Percentiles rank a stretch among this genome's conserved stretches.
phyloP scores from a whole-genome alignment of 2,329 filamentous ascomycete species.

The Sporothrix curviconia region DNA sequence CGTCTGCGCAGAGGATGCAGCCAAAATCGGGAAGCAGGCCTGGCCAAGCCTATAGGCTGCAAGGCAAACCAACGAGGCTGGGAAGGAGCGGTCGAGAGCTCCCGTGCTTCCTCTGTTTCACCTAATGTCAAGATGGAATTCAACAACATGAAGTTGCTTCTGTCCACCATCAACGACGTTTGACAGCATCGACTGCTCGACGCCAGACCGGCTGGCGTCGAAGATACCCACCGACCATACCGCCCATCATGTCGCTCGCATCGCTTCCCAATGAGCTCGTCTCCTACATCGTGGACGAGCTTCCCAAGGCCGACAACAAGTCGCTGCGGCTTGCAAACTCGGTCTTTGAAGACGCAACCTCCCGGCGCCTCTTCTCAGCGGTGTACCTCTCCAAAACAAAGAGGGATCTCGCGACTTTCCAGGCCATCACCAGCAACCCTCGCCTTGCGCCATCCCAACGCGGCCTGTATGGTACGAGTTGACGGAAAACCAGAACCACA shows the following conservation, averaged over 20 bases:
- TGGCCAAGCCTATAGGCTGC: no score
- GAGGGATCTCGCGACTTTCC: neutral
- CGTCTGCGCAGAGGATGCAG: no score
- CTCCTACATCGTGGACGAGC: neutral
- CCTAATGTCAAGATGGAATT: no score
- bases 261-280: neutral
- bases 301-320: neutral
- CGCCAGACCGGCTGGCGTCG: neutral
- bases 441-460: neutral
- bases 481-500: neutral
- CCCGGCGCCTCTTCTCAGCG: neutral
- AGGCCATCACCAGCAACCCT: neutral
- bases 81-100: no score
- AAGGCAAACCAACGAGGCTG: no score
- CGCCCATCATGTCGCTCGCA: neutral
- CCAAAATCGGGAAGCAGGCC: no score
- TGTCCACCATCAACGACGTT: no score
- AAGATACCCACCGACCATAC: no score
- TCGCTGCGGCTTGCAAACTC: neutral
- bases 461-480: constrained; percentile 11
- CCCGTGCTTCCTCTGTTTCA: no score
- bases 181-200: neutral
- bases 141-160: no score
- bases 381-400: constrained; percentile 4
- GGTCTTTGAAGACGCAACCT: neutral